These are phyloP conservation scores for Thelonectria olida DNA, from an alignment of 2,329 filamentous ascomycete species.

Conservation along the genomic window DNA sequence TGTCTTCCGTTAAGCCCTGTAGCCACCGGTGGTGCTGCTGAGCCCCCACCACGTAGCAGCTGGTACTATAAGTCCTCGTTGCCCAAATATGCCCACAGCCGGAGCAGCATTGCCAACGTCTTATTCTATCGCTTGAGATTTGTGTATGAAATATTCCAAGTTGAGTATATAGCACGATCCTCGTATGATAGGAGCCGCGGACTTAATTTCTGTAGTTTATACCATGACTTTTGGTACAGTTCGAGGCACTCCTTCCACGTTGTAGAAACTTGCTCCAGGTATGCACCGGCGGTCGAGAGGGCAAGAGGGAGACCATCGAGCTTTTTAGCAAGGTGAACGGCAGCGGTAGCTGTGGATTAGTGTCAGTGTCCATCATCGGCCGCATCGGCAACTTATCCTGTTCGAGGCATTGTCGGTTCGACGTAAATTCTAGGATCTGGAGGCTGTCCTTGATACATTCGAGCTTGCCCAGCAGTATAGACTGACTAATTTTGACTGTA, in stretches of 20 bases:
- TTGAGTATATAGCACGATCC: conserved; percentile 47
- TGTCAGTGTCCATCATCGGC: conserved; percentile 1
- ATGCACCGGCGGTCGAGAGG: conserved; percentile 55
- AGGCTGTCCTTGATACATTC: conserved; percentile 41
- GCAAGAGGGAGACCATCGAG: conserved; percentile 58
- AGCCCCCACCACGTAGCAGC: conserved; percentile 42
- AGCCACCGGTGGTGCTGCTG: conserved; percentile 36
- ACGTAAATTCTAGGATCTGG: conserved; percentile 43
- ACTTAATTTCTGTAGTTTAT: conserved; percentile 42
- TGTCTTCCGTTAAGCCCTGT: conserved; percentile 28
- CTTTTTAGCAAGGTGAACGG: conserved; percentile 40
- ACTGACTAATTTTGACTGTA: conserved; percentile 44
- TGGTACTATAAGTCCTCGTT: conserved; percentile 56
- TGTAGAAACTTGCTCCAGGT: conserved; percentile 49
- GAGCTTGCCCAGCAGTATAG: conserved; percentile 46
- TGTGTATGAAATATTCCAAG: conserved; percentile 50
- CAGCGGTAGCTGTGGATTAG: conserved; percentile 40
- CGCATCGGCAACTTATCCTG: conserved; percentile 26
- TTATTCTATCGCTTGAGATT: conserved; percentile 42
- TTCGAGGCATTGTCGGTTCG: conserved; percentile 29
- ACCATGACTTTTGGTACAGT: conserved; percentile 51
- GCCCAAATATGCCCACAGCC: conserved; percentile 53
- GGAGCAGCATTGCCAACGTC: conserved; percentile 46
- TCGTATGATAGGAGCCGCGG: conserved; percentile 42
- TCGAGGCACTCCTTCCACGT: conserved; percentile 51